phyloP scores from a whole-genome alignment of 2,329 filamentous ascomycete species.

The Teratosphaeria destructans region DNA sequence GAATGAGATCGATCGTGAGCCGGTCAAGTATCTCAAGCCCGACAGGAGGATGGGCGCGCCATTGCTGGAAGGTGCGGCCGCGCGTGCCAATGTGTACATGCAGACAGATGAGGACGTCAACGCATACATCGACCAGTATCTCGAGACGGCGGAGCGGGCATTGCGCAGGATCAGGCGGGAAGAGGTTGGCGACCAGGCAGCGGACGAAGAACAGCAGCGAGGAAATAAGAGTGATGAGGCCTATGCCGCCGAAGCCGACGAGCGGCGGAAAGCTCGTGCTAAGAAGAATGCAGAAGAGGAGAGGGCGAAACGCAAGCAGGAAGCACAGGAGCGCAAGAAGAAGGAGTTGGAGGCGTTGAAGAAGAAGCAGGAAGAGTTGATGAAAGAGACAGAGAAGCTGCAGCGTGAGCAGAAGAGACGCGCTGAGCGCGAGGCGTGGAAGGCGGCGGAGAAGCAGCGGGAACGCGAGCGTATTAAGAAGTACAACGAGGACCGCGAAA shows the following conservation, averaged over 20 bases:
- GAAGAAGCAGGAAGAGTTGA: constrained; percentile 37
- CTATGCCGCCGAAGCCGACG: constrained; percentile 57
- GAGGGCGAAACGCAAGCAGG: constrained; percentile 47
- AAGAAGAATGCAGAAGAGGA: constrained; percentile 50
- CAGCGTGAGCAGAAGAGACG: constrained; percentile 40
- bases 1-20: constrained; percentile 67
- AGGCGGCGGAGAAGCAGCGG: constrained; percentile 36
- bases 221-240: constrained; percentile 65
- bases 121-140: constrained; percentile 53
- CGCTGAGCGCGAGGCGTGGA: constrained; percentile 39
- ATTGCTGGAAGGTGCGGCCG: constrained; percentile 67
- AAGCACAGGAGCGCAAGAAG: constrained; percentile 51
- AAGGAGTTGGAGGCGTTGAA: constrained; percentile 40
- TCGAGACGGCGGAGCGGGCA: constrained; percentile 55
- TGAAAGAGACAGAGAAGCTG: constrained; percentile 30
- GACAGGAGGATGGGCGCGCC: constrained; percentile 64
- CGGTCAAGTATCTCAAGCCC: constrained; percentile 55
- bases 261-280: constrained; percentile 50
- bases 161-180: constrained; percentile 57
- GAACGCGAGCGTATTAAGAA: constrained; percentile 45
- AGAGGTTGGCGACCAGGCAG: constrained; percentile 60
- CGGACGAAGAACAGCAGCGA: constrained; percentile 51
- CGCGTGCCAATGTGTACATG: constrained; percentile 66
- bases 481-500: constrained; percentile 40
- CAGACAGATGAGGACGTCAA: constrained; percentile 58